Conservation (phyloP, 345 rosid genomes). For the Passiflora organensis region DNA sequence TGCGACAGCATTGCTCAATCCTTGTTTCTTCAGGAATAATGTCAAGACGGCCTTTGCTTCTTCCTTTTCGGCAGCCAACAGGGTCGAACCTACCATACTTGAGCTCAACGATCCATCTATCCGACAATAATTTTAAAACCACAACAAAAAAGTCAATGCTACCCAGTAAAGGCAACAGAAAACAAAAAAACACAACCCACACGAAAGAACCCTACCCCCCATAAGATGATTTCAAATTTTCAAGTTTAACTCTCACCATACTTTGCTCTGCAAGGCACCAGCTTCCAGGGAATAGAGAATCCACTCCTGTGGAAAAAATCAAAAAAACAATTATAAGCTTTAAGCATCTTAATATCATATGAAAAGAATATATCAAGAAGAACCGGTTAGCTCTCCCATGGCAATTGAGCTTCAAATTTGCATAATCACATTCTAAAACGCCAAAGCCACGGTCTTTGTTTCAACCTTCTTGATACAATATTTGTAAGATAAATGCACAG, state of each 20-base stretch:
- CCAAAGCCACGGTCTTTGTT: no score
- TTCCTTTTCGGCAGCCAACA: conserved; percentile 82
- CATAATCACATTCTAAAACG: no score
- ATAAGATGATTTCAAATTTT: neutral
- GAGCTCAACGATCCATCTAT: conserved; percentile 46
- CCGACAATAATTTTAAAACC: conserved; percentile 34
- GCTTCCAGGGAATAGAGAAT: neutral
- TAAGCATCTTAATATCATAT: no score
- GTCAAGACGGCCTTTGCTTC: conserved; percentile 88
- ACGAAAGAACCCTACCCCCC: neutral
- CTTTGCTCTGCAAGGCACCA: conserved; percentile 4
- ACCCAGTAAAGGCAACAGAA: conserved; percentile 2
- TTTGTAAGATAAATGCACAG: no score
- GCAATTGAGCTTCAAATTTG: neutral
- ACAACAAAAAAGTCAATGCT: conserved; percentile 7
- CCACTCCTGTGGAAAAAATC: conserved; percentile 8
- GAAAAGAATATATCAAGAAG: no score
- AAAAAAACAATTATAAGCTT: no score
- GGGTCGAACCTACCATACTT: conserved; percentile 50
- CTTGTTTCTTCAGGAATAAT: conserved; percentile 78
- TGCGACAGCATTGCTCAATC: conserved; percentile 63
- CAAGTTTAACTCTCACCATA: neutral
- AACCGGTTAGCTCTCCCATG: neutral
- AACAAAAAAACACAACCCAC: conserved; percentile 2
- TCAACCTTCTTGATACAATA: no score